Evolutionary conservation across 441 rosid genomes (phyloP).

Genomic region (Populus trichocarpa): DNA sequence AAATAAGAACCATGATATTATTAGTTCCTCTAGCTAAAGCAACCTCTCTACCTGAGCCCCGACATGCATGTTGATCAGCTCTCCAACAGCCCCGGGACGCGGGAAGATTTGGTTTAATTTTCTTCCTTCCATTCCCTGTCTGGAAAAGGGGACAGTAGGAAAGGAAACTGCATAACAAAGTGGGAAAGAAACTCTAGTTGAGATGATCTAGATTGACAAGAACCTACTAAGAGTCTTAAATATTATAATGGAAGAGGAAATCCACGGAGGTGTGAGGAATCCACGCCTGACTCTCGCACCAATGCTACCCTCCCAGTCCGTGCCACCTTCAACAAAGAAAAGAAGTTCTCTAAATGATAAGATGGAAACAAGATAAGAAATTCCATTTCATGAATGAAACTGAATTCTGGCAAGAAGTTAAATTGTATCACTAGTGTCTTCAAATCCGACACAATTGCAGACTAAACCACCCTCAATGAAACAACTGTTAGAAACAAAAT

Average conservation of each 20-base stretch:
- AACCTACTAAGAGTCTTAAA: not conserved
- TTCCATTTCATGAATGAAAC: not conserved
- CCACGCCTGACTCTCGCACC: constrained; percentile 81
- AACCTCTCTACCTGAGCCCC: not conserved
- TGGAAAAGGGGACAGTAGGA: not conserved
- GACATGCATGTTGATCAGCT: not conserved
- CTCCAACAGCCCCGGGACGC: not conserved
- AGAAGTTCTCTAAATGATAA: not conserved
- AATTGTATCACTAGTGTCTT: not conserved
- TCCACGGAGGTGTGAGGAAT: constrained; percentile 70
- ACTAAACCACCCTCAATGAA: not conserved
- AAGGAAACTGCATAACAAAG: not conserved
- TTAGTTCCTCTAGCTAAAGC: not conserved
- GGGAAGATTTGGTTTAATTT: not conserved
- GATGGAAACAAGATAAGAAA: not conserved
- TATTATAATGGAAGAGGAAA: constrained; percentile 58
- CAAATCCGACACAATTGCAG: not conserved
- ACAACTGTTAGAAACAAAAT: not conserved
- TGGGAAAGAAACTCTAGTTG: not conserved
- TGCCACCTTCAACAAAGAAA: constrained; percentile 50
- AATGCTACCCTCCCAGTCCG: constrained; percentile 77
- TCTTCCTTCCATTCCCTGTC: not conserved
- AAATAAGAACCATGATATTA: not conserved
- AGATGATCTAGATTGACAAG: not conserved
- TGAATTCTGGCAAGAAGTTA: not conserved